Evolutionary conservation across 2,329 filamentous ascomycete species (phyloP).

Genomic region (Colletotrichum gigasporum): DNA sequence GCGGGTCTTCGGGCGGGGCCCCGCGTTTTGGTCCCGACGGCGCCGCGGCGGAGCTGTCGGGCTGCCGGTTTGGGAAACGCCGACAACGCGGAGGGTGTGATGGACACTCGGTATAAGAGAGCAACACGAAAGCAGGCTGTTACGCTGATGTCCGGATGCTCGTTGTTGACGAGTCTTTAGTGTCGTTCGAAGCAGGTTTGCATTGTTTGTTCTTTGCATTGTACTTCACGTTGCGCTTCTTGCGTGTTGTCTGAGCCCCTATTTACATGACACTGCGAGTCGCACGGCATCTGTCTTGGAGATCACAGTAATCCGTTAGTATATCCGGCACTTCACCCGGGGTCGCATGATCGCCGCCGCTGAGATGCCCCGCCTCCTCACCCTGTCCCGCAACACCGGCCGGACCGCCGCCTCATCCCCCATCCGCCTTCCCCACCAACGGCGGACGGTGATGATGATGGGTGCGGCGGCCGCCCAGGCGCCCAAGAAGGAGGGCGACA

Average conservation of each 20-base stretch:
- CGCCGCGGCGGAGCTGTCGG: not conserved
- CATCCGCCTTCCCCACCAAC: not conserved
- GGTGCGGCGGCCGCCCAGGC: not conserved
- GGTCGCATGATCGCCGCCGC: too few species aligned
- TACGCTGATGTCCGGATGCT: too few species aligned
- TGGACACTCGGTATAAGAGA: not conserved
- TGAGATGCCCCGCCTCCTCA: not conserved
- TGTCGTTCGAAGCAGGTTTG: too few species aligned
- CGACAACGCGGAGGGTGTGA: not conserved
- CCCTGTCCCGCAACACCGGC: not conserved
- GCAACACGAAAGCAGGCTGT: too few species aligned
- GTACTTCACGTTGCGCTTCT: too few species aligned
- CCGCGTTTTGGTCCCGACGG: not conserved
- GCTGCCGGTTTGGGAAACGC: not conserved
- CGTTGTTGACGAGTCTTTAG: too few species aligned
- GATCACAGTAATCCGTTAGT: too few species aligned
- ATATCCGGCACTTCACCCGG: too few species aligned
- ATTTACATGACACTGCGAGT: too few species aligned
- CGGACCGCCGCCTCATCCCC: not conserved
- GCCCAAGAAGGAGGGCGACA: constrained; percentile 66
- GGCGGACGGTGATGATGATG: constrained; percentile 26
- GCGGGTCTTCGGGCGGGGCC: not conserved
- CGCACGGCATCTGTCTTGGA: not conserved
- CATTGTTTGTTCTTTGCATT: too few species aligned
- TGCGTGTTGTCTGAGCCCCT: too few species aligned